These are phyloP conservation scores for Dianthus caryophyllus DNA, from an alignment of 148 eudicot species.

Conservation along the genomic window DNA sequence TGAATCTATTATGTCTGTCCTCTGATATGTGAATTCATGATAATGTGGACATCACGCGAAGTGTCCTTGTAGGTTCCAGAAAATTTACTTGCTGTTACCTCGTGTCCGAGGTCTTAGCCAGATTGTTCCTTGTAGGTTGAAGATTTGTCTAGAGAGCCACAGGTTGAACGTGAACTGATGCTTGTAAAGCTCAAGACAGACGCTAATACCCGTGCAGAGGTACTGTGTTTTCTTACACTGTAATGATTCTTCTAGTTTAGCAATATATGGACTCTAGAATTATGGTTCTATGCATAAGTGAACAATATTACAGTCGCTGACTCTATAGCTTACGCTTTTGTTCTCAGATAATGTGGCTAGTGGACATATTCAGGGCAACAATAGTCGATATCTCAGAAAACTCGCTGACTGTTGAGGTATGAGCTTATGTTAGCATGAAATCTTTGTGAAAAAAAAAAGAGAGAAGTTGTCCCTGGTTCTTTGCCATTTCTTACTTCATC, in stretches of 20 bases:
- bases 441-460: not conserved
- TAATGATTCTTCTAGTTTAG: too few species aligned
- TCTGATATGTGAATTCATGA: not conserved
- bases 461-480: not conserved
- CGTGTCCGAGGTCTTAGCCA: slow-evolving; percentile 4
- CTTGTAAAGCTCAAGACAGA: slow-evolving; percentile 73
- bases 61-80: not conserved
- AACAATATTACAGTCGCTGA: not conserved
- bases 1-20: not conserved
- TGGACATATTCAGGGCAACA: slow-evolving; percentile 74
- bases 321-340: slow-evolving; percentile 13
- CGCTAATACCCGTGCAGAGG: slow-evolving; percentile 61
- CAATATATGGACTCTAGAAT: too few species aligned
- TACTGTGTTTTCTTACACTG: slow-evolving; percentile 12
- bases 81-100: not conserved
- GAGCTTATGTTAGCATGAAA: not conserved
- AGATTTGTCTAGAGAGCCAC: slow-evolving; percentile 79
- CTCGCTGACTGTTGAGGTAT: slow-evolving; percentile 74
- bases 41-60: not conserved
- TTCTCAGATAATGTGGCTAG: slow-evolving; percentile 71
- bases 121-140: slow-evolving; percentile 46
- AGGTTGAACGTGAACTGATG: slow-evolving; percentile 91
- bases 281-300: slow-evolving; percentile 4
- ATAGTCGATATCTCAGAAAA: slow-evolving; percentile 70
- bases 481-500: not conserved